Conservation (phyloP, 768 basidiomycete species). For the Trametes sanguinea region DNA sequence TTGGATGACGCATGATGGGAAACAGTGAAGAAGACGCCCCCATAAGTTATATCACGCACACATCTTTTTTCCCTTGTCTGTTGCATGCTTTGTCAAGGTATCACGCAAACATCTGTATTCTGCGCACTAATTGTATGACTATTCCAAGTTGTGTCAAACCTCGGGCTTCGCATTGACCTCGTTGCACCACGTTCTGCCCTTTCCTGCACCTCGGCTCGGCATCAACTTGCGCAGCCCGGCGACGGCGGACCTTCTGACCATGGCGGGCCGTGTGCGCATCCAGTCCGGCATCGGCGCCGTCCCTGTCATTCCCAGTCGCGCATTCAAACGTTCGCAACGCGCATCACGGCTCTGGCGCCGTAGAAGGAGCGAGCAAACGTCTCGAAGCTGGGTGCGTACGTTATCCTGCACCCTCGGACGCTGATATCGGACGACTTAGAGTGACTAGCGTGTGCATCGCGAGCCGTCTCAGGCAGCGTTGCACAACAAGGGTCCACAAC, state of each 20-base stretch:
- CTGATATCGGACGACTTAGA: conserved; percentile 8
- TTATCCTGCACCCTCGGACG: conserved; percentile 10
- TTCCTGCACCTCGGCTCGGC: not conserved
- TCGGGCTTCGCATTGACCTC: not conserved
- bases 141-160: conserved; percentile 2
- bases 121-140: conserved; percentile 17
- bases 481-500: conserved; percentile 13
- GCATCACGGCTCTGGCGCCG: conserved; percentile 10
- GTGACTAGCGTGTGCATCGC: not conserved
- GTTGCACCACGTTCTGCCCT: not conserved
- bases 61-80: not conserved
- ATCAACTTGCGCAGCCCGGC: not conserved
- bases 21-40: not conserved
- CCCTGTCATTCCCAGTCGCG: not conserved
- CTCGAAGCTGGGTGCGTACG: conserved; percentile 18
- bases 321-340: not conserved
- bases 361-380: not conserved
- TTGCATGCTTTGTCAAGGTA: conserved; percentile 17
- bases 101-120: conserved; percentile 10
- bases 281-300: not conserved
- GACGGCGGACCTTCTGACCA: not conserved
- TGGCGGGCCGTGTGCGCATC: not conserved
- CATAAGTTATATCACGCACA: conserved; percentile 15
- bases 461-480: not conserved
- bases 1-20: conserved; percentile 28